Conservation (phyloP, 2,329 filamentous ascomycete genomes). For the Colletotrichum brevisporum region DNA sequence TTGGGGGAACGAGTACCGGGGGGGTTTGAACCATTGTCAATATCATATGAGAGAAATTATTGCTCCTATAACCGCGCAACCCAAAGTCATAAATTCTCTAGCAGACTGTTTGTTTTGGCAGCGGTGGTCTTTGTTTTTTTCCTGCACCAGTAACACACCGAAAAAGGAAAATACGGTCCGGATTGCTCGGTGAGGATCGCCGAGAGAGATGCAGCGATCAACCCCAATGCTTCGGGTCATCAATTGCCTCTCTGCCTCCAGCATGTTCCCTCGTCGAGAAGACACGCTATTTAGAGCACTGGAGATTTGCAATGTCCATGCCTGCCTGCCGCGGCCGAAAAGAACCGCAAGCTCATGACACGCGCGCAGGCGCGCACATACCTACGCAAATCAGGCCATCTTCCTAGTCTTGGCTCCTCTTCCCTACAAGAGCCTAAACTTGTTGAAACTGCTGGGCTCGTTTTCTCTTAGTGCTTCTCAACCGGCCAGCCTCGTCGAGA, state of each 20-base stretch:
- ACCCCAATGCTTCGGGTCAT: too few relatives aligned
- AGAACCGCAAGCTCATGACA: background rate
- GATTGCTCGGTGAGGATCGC: too few relatives aligned
- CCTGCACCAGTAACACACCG: too few relatives aligned
- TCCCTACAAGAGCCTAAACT: background rate
- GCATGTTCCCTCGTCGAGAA: too few relatives aligned
- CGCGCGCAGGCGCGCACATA: background rate
- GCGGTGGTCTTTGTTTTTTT: too few relatives aligned
- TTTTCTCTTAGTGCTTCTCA: background rate
- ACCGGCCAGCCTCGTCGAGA: slow-evolving; percentile 25
- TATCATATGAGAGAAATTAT: background rate
- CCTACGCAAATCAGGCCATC: slow-evolving; percentile 19
- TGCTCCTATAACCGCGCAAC: slow-evolving; percentile 11
- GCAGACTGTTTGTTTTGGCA: too few relatives aligned
- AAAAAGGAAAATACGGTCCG: too few relatives aligned
- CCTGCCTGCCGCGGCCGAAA: too few relatives aligned
- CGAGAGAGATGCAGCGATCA: too few relatives aligned
- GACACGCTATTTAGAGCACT: too few relatives aligned
- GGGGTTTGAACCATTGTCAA: background rate
- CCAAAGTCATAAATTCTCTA: background rate
- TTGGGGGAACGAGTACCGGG: slow-evolving; percentile 7
- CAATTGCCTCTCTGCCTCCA: too few relatives aligned
- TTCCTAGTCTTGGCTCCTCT: slow-evolving; percentile 9
- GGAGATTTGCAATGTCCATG: too few relatives aligned
- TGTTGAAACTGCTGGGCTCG: slow-evolving; percentile 1